A percentile compares a stretch with the other conserved stretches of the same genome.
Conservation (phyloP, 768 basidiomycete genomes). For the Serpula lacrymans region DNA sequence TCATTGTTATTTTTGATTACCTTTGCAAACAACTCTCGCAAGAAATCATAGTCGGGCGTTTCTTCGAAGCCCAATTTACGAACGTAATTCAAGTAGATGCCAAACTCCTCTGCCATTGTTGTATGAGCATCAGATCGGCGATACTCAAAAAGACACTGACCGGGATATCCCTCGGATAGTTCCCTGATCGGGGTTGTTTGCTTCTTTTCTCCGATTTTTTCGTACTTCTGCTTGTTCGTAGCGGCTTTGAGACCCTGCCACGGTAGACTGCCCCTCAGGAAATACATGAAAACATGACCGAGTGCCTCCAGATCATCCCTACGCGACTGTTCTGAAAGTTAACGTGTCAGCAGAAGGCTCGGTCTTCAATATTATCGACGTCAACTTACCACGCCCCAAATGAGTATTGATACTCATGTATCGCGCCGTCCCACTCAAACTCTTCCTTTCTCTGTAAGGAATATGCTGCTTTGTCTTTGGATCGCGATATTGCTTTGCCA, state of each 20-base stretch:
- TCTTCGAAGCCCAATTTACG: constrained; percentile 99
- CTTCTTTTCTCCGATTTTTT: constrained; percentile 99
- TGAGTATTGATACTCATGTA: constrained; percentile 99
- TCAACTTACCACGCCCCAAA: constrained; percentile 78
- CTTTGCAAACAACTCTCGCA: constrained; percentile 92
- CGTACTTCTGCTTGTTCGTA: constrained; percentile 99
- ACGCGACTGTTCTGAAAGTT: constrained; percentile 72
- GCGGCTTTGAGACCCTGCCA: constrained; percentile 99
- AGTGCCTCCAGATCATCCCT: constrained; percentile 98
- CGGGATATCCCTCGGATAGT: constrained; percentile 92
- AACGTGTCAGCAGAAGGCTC: constrained; percentile 7
- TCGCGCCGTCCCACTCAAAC: constrained; percentile 92
- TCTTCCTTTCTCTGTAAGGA: constrained; percentile 97
- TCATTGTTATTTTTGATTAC: constrained; percentile 91
- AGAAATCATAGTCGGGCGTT: constrained; percentile 97
- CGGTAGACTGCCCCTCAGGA: constrained; percentile 91
- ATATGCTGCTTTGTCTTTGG: constrained; percentile 99
- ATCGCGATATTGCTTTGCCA: constrained; percentile 99
- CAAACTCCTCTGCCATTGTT: constrained; percentile 79
- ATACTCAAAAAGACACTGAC: constrained; percentile 39
- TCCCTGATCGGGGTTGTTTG: constrained; percentile 98
- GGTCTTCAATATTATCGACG: constrained; percentile 3
- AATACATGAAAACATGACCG: constrained; percentile 99
- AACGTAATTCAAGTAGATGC: constrained; percentile 98
- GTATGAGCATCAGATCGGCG: constrained; percentile 3